These are phyloP conservation scores for Lycium barbarum DNA, from an alignment of 257 asterid genomes.

Conservation along the genomic window DNA sequence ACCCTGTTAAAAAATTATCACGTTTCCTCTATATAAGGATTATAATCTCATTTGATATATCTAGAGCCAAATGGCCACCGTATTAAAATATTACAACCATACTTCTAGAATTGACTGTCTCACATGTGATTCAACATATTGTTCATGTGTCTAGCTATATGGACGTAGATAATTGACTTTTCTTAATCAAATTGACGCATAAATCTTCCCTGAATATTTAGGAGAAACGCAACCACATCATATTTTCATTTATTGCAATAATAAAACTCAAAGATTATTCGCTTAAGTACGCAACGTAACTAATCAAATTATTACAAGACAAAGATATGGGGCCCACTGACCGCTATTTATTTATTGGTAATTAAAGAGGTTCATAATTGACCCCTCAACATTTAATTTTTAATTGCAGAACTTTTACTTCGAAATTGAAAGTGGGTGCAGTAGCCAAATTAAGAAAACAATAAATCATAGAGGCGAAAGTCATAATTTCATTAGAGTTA, in stretches of 20 bases:
- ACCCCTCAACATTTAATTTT: constrained; percentile 21
- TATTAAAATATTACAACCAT: too few relatives aligned
- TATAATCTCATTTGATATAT: too few relatives aligned
- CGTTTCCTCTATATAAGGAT: too few relatives aligned
- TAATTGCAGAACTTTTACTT: constrained; percentile 24
- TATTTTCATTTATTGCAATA: not conserved
- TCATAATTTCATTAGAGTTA: not conserved
- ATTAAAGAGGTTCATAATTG: not conserved
- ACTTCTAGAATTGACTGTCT: too few relatives aligned
- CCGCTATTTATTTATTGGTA: constrained; percentile 26
- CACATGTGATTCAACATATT: too few relatives aligned
- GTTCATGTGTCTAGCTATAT: too few relatives aligned
- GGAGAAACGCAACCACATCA: not conserved
- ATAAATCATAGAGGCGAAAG: not conserved
- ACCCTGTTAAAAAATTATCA: too few relatives aligned
- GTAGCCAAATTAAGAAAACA: constrained; percentile 2
- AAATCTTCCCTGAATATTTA: too few relatives aligned
- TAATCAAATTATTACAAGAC: not conserved
- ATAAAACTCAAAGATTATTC: constrained; percentile 18
- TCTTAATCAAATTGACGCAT: too few relatives aligned
- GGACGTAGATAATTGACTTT: too few relatives aligned
- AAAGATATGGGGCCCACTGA: constrained; percentile 6
- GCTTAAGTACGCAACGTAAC: not conserved
- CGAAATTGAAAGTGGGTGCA: constrained; percentile 20
- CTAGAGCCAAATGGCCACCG: too few relatives aligned